Evolutionary conservation across 257 asterid species (phyloP).

Genomic region (Salvia hispanica): DNA sequence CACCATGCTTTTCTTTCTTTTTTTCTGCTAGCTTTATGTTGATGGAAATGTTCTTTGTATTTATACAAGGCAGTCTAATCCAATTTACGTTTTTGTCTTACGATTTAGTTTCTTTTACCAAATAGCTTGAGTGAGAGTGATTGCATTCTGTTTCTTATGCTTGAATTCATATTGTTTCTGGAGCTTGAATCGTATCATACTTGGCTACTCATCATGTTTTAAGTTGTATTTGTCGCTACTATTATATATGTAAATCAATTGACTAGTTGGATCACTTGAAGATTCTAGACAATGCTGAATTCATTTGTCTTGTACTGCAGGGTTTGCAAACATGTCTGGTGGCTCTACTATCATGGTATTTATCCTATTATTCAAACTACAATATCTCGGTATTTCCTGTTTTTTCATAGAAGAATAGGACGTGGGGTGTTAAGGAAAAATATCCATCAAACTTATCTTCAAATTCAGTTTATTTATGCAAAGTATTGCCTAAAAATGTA

Average conservation of each 20-base stretch:
- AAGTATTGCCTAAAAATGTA: neutral
- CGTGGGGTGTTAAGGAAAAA: neutral
- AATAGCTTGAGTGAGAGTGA: neutral
- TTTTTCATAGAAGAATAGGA: conserved; percentile 9
- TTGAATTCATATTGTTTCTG: neutral
- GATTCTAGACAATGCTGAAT: conserved; percentile 33
- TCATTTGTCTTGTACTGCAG: conserved; percentile 47
- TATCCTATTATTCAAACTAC: conserved; percentile 14
- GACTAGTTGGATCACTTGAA: neutral
- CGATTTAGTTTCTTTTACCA: neutral
- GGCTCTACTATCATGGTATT: conserved; percentile 88
- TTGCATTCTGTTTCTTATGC: neutral
- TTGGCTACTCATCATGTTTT: neutral
- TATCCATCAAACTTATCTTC: neutral
- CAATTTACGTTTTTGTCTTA: neutral
- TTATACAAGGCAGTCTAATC: neutral
- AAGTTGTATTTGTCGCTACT: neutral
- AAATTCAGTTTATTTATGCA: neutral
- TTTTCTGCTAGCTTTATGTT: conserved; percentile 7
- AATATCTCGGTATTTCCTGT: conserved; percentile 2
- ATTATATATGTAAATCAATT: neutral
- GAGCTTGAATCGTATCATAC: neutral
- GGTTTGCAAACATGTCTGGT: conserved; percentile 94
- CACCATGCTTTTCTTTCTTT: conserved; percentile 1
- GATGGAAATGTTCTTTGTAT: neutral